Evolutionary conservation across 352 stramenopile species (phyloP), one percentile per base, ranked within the genome.

Genomic region (Albugo candida): DNA sequence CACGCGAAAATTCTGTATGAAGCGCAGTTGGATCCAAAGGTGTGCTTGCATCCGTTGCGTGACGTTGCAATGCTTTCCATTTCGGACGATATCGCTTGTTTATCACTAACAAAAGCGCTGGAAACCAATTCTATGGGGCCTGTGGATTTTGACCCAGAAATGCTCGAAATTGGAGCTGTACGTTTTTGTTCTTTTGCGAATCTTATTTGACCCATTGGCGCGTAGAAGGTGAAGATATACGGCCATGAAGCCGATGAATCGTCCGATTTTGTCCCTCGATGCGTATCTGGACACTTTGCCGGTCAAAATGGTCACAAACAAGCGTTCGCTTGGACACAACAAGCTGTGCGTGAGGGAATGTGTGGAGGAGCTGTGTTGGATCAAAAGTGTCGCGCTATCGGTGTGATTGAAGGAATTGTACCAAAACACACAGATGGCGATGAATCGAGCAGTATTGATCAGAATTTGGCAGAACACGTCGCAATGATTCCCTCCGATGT

Each of bases 271-370:
- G 52, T 67, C 1, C 62, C 60, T 2, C 65, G 72, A 51, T 61
- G 50, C 14, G 65, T 85, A 13, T 16, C 48, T 3, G 76, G 76
- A 36, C 56, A 64, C 20, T 88, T 80, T 55, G 60, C 84, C 3
- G 76, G 65, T 13, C 51, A 74, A 41, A 81, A 60, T 46, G 47
- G 49, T 4, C 62, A 74, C 34, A 57, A 70, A 34, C 76, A 88
- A 48, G 70, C 66, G 42, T 88, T 88, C 39, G 72, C 70, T 0
- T 81, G 60, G 67, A 88, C 70, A 56, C 60, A 73, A 43, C 61
- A 81, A 45, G 58, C 85, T 11, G 49, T 88, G 27, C 67, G 81
- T 47, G 72, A 88, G 61, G 76, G 76, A 20, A 88, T 88, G 76
- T 88, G 76, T 41, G 76, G 76, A 13, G 76, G 76, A 14, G 76